These are phyloP conservation scores for Taiozyma sp. DNA, from an alignment of 1,139 yeast genomes.

Conservation along the genomic window DNA sequence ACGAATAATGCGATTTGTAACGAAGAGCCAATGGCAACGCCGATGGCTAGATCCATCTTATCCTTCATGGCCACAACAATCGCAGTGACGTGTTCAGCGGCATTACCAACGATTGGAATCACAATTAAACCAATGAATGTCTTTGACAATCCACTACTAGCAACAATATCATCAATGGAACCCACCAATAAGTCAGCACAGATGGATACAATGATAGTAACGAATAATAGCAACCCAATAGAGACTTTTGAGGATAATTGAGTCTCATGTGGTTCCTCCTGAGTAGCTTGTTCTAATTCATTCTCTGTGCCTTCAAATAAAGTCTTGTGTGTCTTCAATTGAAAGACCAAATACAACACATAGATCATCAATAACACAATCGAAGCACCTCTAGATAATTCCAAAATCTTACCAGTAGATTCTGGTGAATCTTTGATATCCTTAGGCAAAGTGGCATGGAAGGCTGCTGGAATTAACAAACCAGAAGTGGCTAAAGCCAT, in stretches of 20 bases:
- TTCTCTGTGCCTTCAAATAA: constrained; percentile 41
- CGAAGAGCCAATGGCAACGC: constrained; percentile 97
- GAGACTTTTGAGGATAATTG: constrained; percentile 40
- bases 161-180: constrained; percentile 86
- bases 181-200: constrained; percentile 94
- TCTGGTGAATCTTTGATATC: constrained; percentile 27
- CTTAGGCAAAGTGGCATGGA: constrained; percentile 72
- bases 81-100: constrained; percentile 98
- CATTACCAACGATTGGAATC: constrained; percentile 95
- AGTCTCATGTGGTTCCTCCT: constrained; percentile 15
- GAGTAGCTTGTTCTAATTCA: constrained; percentile 19
- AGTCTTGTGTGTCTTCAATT: constrained; percentile 76
- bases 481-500: constrained; percentile 90
- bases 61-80: constrained; percentile 91
- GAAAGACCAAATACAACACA: constrained; percentile 75
- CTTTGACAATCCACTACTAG: constrained; percentile 78
- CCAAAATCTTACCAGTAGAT: constrained; percentile 49
- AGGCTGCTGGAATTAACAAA: constrained; percentile 90
- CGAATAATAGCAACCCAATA: constrained; percentile 43
- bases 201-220: constrained; percentile 79
- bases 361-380: constrained; percentile 74
- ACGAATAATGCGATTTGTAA: constrained; percentile 92
- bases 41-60: constrained; percentile 95
- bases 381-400: constrained; percentile 83
- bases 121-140: constrained; percentile 92